phyloP scores from a whole-genome alignment of 2,329 filamentous ascomycete species.

The Epichloe sylvatica region DNA sequence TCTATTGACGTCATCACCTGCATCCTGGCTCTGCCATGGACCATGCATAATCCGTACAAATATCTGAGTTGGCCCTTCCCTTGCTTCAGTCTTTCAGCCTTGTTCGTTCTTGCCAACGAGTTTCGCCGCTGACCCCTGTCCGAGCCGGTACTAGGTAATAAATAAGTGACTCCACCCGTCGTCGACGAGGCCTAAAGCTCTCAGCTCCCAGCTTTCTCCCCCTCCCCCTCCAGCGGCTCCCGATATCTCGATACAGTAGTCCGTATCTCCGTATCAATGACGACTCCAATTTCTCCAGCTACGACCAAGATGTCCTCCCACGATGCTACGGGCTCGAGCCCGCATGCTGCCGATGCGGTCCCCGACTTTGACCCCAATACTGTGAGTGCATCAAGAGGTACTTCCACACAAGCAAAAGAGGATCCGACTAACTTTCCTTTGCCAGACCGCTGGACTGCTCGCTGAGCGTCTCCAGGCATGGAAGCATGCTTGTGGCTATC shows the following conservation, averaged over 20 bases:
- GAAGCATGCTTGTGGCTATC: slow-evolving; percentile 85
- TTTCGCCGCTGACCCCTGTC: slow-evolving; percentile 1
- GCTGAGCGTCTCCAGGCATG: slow-evolving; percentile 81
- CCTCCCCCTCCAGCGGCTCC: neutral
- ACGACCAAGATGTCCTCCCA: slow-evolving; percentile 28
- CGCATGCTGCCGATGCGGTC: slow-evolving; percentile 41
- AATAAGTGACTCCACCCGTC: slow-evolving; percentile 1
- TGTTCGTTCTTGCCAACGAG: neutral
- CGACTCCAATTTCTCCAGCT: slow-evolving; percentile 17
- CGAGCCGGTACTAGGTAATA: neutral
- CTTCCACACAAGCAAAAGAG: neutral
- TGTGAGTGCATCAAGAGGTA: slow-evolving; percentile 25
- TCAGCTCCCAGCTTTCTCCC: neutral
- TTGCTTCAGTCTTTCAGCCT: no score
- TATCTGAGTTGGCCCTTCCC: no score
- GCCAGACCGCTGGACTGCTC: slow-evolving; percentile 63
- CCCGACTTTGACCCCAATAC: slow-evolving; percentile 44
- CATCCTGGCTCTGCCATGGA: neutral
- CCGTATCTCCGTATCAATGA: slow-evolving; percentile 8
- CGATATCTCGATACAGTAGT: no score
- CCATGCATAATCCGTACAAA: no score
- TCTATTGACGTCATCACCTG: neutral
- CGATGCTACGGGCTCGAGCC: slow-evolving; percentile 31
- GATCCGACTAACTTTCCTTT: neutral
- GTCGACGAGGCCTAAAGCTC: neutral